Evolutionary conservation across 2,329 filamentous ascomycete genomes (phyloP), one percentile per base, ranked within the genome.

Genomic region (Penicillium sp.): DNA sequence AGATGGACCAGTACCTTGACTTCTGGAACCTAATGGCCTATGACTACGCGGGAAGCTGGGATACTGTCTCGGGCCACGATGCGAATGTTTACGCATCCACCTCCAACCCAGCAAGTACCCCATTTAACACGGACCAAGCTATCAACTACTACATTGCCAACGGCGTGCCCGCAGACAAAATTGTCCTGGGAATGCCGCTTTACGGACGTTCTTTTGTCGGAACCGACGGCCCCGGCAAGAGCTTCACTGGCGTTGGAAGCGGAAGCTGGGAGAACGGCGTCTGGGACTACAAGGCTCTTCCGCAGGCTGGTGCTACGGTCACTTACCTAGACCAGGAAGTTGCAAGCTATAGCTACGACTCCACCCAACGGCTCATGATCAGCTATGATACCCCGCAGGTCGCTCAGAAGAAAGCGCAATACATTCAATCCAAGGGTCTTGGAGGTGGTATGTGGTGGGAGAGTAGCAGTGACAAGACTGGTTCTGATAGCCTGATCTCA

Each of bases 401-500:
- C 70, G 87, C 85, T 3, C 76, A 77, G 59, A 69, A 74, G 59
- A 97, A 96, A 77, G 85, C 85, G 1, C 75, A 82, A 10, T 96
- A 85, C 69, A 83, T 96, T 66, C 81, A 79, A 65, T 70, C 81
- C 18, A 76, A 80, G 42, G 78, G 83, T 0, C 80, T 96, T 0
- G 92, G 91, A 1, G 93, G 93, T 16, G 90, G 82, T n/a, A 96
- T 97, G 92, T 97, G 90, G 90, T 95, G 89, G 89, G 92, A 96
- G 75, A 89, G 85, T 63, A 93, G 87, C 65, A 86, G 83, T 1
- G 93, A 96, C 69, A 86, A 85, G 66, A 67, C 72, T 2, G 85
- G 84, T 0, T 71, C 70, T 10, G 76, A 79, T 0, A 93, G 89
- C 62, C 69, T 96, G 66, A 90, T 92, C 50, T 75, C 71, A 6